Evolutionary conservation across 371 early-diverging fungal species (phyloP).

Genomic region (Haplosporangium sp.): DNA sequence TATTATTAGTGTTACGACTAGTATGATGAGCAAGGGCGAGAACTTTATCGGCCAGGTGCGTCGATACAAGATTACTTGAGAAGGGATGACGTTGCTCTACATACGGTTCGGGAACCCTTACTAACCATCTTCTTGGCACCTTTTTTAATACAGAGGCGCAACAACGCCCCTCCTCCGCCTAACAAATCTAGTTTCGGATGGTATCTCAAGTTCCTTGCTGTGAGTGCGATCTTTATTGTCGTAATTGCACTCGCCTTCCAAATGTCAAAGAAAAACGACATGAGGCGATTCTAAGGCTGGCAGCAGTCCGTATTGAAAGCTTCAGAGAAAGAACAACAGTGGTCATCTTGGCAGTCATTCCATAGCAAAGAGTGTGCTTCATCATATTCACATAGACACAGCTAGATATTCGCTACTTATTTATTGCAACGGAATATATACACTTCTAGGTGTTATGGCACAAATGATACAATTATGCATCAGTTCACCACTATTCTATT

Average conservation of each 20-base stretch:
- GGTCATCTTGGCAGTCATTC: no score
- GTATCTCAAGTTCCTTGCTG: constrained; percentile 67
- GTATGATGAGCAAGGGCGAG: constrained; percentile 56
- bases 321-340: no score
- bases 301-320: no score
- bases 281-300: constrained; percentile 70
- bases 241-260: constrained; percentile 67
- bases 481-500: no score
- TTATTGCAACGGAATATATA: no score
- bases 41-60: constrained; percentile 23
- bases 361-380: no score
- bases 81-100: neutral
- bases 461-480: no score
- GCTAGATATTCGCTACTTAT: no score
- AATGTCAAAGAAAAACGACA: constrained; percentile 70
- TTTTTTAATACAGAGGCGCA: constrained; percentile 4
- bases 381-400: no score
- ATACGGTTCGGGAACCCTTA: neutral
- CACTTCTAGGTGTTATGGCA: no score
- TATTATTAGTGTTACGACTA: constrained; percentile 73
- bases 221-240: constrained; percentile 63
- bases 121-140: no score
- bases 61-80: neutral
- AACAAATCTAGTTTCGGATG: constrained; percentile 59
- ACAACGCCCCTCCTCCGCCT: constrained; percentile 31